Conservation (phyloP, 331 rosid genomes). For the Quercus lobata region DNA sequence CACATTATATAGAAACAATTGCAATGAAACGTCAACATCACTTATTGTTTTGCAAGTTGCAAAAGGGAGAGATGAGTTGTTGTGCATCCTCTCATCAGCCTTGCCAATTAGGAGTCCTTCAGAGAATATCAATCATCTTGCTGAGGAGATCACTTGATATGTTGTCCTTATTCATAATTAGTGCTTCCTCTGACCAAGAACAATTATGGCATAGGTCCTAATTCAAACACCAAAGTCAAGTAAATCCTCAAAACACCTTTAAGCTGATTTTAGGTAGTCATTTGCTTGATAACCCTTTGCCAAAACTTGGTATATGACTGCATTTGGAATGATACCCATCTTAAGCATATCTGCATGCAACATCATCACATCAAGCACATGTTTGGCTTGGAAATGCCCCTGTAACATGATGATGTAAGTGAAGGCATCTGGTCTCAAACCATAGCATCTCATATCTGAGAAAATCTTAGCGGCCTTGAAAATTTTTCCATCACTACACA, state of each 20-base stretch:
- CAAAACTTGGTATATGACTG: conserved; percentile 22
- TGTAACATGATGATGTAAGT: conserved; percentile 45
- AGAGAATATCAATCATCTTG: background rate
- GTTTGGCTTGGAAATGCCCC: conserved; percentile 42
- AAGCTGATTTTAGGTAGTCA: conserved; percentile 33
- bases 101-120: background rate
- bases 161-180: background rate
- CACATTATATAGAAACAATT: background rate
- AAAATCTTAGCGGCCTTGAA: conserved; percentile 64
- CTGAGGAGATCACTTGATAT: conserved; percentile 1
- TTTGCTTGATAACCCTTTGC: conserved; percentile 42
- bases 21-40: background rate
- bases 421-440: conserved; percentile 44
- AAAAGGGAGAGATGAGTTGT: background rate
- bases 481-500: conserved; percentile 51
- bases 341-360: conserved; percentile 70
- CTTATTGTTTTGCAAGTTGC: background rate
- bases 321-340: conserved; percentile 48
- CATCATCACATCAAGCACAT: conserved; percentile 46
- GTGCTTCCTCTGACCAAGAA: conserved; percentile 2
- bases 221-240: conserved; percentile 17
- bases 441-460: conserved; percentile 55
- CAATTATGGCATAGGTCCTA: background rate
- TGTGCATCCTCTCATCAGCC: background rate
- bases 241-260: conserved; percentile 28